Evolutionary conservation across 768 basidiomycete species (phyloP).

Genomic region (Kwoniella botswanensis): DNA sequence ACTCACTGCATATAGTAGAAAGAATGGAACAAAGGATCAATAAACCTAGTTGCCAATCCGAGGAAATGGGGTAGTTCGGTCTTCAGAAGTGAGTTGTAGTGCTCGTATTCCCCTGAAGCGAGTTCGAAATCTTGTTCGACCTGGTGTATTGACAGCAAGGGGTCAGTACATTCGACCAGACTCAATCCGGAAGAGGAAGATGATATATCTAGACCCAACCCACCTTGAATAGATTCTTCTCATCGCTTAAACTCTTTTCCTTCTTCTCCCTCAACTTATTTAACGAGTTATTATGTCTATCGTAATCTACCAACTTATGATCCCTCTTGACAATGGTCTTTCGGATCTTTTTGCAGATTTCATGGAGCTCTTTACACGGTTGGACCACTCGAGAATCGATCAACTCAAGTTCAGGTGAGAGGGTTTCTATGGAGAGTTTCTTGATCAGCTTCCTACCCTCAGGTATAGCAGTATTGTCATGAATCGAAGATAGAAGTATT

Average conservation of each 20-base stretch:
- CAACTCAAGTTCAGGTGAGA: conserved; percentile 89
- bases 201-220: conserved; percentile 16
- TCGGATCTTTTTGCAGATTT: conserved; percentile 81
- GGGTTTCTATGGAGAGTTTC: conserved; percentile 60
- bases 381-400: conserved; percentile 83
- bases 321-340: conserved; percentile 96
- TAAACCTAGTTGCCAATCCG: conserved; percentile 81
- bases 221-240: conserved; percentile 96
- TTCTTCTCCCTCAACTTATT: conserved; percentile 97
- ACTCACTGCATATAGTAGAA: conserved; percentile 99
- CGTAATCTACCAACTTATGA: conserved; percentile 95
- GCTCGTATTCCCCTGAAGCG: conserved; percentile 90
- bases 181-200: no score
- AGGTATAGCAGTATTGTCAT: no score
- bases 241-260: conserved; percentile 92
- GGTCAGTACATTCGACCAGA: no score
- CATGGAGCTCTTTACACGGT: conserved; percentile 87
- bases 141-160: conserved; percentile 58
- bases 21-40: conserved; percentile 96
- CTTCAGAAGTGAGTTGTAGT: conserved; percentile 87
- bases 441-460: no score
- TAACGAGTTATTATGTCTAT: conserved; percentile 93
- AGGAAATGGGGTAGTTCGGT: conserved; percentile 93
- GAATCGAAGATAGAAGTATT: no score
- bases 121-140: conserved; percentile 95